Conservation (phyloP, 805 yeast species). For the Ogataea glucozyma region DNA sequence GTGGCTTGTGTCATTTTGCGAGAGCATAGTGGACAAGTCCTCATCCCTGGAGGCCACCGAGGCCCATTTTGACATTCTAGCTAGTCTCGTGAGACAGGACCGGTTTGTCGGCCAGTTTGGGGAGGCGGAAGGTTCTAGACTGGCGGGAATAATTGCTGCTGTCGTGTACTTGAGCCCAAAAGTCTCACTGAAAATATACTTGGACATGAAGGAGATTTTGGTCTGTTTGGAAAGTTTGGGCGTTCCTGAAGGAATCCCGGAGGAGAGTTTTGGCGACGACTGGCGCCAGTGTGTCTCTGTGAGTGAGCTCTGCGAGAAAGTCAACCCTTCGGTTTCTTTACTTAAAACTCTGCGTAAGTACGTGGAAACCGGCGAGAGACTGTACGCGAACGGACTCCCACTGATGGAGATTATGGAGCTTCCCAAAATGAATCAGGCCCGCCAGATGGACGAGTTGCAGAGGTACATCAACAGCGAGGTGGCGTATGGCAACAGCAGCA, state of each 20-base stretch:
- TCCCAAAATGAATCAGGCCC: slow-evolving; percentile 15
- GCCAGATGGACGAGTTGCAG: slow-evolving; percentile 29
- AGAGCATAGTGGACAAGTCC: slow-evolving; percentile 6
- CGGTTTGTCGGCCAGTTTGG: slow-evolving; percentile 14
- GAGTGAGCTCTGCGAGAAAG: slow-evolving; percentile 1
- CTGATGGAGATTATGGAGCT: slow-evolving; percentile 27
- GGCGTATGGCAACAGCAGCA: slow-evolving; percentile 15
- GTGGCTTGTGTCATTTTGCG: slow-evolving; percentile 24
- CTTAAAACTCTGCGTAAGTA: slow-evolving; percentile 19
- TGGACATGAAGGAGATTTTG: slow-evolving; percentile 31
- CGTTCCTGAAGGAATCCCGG: slow-evolving; percentile 4
- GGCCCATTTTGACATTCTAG: slow-evolving; percentile 13
- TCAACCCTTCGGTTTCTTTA: slow-evolving; percentile 20
- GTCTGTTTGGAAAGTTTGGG: slow-evolving; percentile 17
- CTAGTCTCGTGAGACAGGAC: slow-evolving; percentile 28
- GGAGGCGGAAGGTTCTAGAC: slow-evolving; percentile 5
- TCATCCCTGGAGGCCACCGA: slow-evolving; percentile 4
- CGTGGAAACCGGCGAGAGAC: slow-evolving; percentile 33
- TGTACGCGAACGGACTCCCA: slow-evolving; percentile 30
- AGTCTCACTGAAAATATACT: slow-evolving; percentile 26
- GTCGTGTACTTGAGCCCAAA: slow-evolving; percentile 28
- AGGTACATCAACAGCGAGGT: slow-evolving; percentile 32
- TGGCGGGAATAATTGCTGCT: slow-evolving; percentile 21
- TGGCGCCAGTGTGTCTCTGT: not conserved
- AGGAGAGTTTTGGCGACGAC: not conserved